These are phyloP conservation scores for Neurospora sp. DNA, from an alignment of 495 filamentous ascomycete species.

Conservation along the genomic window DNA sequence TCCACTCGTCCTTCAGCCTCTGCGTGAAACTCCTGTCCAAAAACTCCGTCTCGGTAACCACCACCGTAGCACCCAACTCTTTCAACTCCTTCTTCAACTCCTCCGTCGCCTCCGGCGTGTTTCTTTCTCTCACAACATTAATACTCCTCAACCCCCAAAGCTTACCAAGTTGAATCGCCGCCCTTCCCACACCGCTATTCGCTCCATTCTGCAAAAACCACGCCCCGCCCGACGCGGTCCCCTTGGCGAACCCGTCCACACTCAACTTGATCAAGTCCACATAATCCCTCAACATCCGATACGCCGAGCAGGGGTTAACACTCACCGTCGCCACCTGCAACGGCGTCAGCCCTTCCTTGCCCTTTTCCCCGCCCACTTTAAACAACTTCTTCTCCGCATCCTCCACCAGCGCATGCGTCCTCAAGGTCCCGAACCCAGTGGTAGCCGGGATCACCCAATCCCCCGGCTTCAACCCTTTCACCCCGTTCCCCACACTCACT, in stretches of 20 bases:
- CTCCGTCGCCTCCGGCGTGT: conserved; percentile 49
- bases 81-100: conserved; percentile 58
- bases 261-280: conserved; percentile 34
- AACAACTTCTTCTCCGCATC: conserved; percentile 49
- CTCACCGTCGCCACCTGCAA: conserved; percentile 74
- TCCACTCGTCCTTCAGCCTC: conserved; percentile 52
- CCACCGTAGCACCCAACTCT: conserved; percentile 65
- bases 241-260: conserved; percentile 21
- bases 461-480: conserved; percentile 44
- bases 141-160: conserved; percentile 82
- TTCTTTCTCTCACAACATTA: conserved; percentile 69
- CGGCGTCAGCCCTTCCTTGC: conserved; percentile 49
- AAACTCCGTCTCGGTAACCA: conserved; percentile 72
- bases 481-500: conserved; percentile 48
- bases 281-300: conserved; percentile 84
- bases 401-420: conserved; percentile 75
- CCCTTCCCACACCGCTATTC: conserved; percentile 81
- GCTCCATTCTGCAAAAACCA: conserved; percentile 98
- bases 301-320: conserved; percentile 90
- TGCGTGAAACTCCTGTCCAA: conserved; percentile 49
- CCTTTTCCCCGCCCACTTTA: conserved; percentile 43
- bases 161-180: conserved; percentile 72
- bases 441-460: conserved; percentile 87
- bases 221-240: conserved; percentile 34
- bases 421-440: conserved; percentile 81